Evolutionary conservation across 208 protist species (phyloP).

Genomic region (Leishmania guyanensis): DNA sequence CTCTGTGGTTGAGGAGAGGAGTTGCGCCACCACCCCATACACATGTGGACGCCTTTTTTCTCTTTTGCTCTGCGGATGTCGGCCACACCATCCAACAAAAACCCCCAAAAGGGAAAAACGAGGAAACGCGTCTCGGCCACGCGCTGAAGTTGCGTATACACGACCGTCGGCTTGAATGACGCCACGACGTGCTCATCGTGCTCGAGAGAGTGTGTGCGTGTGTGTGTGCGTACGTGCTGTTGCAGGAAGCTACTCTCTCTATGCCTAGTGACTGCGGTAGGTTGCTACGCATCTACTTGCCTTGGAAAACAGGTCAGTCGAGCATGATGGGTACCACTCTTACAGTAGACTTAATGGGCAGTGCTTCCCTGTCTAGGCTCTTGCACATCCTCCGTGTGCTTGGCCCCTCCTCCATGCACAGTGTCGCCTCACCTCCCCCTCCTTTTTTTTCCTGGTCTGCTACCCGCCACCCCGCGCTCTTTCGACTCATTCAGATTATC

Average conservation of each 20-base stretch:
- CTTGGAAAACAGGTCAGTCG: neutral
- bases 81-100: too few species aligned
- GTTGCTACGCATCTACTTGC: neutral
- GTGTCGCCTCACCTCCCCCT: too few species aligned
- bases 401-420: neutral
- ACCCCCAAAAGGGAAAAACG: too few species aligned
- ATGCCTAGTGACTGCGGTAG: neutral
- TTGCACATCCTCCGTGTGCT: neutral
- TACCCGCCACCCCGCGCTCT: neutral
- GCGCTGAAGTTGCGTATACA: too few species aligned
- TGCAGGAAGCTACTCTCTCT: neutral
- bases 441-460: neutral
- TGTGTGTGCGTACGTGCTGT: neutral
- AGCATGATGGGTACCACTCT: neutral
- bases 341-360: neutral
- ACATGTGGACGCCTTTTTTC: too few species aligned
- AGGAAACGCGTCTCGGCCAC: too few species aligned
- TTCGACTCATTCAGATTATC: neutral
- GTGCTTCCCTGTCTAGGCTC: neutral
- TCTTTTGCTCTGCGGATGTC: too few species aligned
- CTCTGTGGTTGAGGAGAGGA: neutral
- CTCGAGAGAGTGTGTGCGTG: neutral
- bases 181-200: neutral
- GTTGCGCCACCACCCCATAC: too few species aligned
- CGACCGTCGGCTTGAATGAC: too few species aligned